phyloP scores from a whole-genome alignment of 352 stramenopile genomes.

The Globisporangium megalacanthum region DNA sequence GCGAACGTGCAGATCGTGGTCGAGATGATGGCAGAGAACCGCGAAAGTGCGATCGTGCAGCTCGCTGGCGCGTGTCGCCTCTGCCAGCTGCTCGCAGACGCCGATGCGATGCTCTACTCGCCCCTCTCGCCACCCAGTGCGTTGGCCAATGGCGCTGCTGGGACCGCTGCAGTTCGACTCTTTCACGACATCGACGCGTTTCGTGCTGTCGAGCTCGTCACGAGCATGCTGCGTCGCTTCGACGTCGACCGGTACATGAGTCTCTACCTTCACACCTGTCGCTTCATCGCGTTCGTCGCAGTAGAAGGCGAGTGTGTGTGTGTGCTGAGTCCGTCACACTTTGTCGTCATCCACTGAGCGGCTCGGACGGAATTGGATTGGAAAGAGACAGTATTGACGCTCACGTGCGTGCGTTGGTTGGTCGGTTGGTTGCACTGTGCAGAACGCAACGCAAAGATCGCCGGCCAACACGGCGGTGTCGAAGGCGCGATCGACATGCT shows the following conservation, averaged over 20 bases:
- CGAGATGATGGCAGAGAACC: constrained; percentile 63
- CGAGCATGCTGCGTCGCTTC: constrained; percentile 38
- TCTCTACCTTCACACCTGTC: constrained; percentile 54
- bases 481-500: constrained; percentile 56
- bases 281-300: constrained; percentile 59
- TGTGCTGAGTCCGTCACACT: background rate
- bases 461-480: constrained; percentile 50
- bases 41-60: constrained; percentile 55
- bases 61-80: constrained; percentile 43
- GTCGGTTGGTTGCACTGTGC: background rate
- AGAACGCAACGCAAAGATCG: constrained; percentile 58
- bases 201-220: constrained; percentile 29
- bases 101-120: constrained; percentile 23
- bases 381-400: background rate
- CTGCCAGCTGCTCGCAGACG: constrained; percentile 37
- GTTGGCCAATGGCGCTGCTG: background rate
- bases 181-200: constrained; percentile 42
- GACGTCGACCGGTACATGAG: constrained; percentile 48
- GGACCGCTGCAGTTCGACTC: constrained; percentile 16
- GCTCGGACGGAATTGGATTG: no score
- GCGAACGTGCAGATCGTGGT: constrained; percentile 43
- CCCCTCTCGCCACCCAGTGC: constrained; percentile 3
- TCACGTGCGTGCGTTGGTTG: background rate
- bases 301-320: constrained; percentile 27
- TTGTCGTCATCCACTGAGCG: background rate